A percentile compares a stretch with the other conserved stretches of the same genome.
Conservation (phyloP, 148 eudicot genomes). For the Heliamphora exappendiculata region DNA sequence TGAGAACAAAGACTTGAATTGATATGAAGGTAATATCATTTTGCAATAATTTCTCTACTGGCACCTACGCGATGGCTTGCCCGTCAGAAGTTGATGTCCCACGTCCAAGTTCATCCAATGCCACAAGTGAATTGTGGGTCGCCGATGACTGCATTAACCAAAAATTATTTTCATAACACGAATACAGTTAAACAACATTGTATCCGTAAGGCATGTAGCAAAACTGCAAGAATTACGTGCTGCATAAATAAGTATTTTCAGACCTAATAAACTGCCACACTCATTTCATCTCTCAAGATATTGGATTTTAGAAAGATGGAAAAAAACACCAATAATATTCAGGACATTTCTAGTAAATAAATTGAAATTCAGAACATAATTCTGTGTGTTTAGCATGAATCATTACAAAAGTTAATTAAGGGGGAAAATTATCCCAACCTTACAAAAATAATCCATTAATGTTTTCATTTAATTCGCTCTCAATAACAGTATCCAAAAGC, state of each 20-base stretch:
- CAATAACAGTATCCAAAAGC: neutral
- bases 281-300: neutral
- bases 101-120: slow-evolving; percentile 98
- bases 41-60: neutral
- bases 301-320: no score
- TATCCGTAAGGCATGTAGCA: neutral
- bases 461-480: slow-evolving; percentile 2
- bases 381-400: neutral
- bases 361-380: neutral
- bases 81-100: slow-evolving; percentile 99
- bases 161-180: neutral
- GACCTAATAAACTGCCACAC: neutral
- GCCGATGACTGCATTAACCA: slow-evolving; percentile 59
- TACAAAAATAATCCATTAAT: neutral
- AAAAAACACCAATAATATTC: neutral
- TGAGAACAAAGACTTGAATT: neutral
- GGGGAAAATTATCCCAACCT: neutral
- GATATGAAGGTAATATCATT: neutral
- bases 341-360: neutral
- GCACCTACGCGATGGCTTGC: slow-evolving; percentile 97
- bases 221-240: neutral
- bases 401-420: neutral
- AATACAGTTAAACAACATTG: neutral
- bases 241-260: neutral
- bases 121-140: slow-evolving; percentile 81